phyloP scores from a whole-genome alignment of 768 basidiomycete genomes.

The Boletellus sp. region DNA sequence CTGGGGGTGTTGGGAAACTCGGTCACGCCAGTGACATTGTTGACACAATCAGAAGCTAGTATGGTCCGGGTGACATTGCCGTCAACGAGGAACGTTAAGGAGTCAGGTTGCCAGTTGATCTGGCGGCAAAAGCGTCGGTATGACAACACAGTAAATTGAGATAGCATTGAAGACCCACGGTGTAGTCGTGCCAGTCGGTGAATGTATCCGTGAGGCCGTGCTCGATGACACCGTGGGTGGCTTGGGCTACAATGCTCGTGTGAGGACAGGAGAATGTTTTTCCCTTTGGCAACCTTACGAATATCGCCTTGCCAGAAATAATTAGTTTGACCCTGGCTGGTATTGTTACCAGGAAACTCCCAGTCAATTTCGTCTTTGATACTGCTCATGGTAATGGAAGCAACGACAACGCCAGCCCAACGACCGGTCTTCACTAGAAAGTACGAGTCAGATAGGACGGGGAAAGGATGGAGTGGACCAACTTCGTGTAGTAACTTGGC shows the following conservation, averaged over 20 bases:
- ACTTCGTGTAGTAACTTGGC: conserved; percentile 66
- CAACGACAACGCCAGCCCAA: conserved; percentile 79
- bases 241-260: conserved; percentile 32
- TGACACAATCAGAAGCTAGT: conserved; percentile 53
- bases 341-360: conserved; percentile 70
- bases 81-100: conserved; percentile 66
- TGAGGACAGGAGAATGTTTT: not conserved
- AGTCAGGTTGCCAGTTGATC: conserved; percentile 79
- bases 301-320: conserved; percentile 75
- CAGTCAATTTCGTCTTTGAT: conserved; percentile 87
- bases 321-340: conserved; percentile 71
- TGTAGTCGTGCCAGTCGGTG: conserved; percentile 70
- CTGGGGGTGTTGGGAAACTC: conserved; percentile 77
- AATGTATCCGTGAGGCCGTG: conserved; percentile 59
- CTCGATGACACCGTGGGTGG: conserved; percentile 48
- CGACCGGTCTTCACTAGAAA: conserved; percentile 68
- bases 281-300: conserved; percentile 39
- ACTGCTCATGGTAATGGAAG: conserved; percentile 82
- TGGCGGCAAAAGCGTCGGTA: conserved; percentile 24
- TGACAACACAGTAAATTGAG: not conserved
- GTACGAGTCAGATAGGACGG: not conserved
- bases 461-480: conserved; percentile 3
- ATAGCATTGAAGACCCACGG: conserved; percentile 42
- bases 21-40: conserved; percentile 47
- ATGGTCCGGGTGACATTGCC: conserved; percentile 68